Conservation (phyloP, 2,329 filamentous ascomycete genomes). For the Byssochlamys sp. region DNA sequence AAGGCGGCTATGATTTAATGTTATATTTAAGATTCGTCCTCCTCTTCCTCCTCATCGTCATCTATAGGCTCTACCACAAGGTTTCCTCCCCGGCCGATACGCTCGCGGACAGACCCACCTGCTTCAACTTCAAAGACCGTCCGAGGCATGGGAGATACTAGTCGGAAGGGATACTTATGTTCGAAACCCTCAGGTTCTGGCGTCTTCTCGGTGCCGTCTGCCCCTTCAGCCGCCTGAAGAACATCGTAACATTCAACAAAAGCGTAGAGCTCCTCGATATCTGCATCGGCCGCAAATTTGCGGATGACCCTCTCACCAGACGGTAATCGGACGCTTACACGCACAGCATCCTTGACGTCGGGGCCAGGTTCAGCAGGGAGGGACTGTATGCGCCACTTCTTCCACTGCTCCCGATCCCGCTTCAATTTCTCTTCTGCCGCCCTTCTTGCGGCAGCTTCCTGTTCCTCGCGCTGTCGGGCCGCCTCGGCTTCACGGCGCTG, state of each 20-base stretch:
- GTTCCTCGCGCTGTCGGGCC: conserved; percentile 51
- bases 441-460: conserved; percentile 55
- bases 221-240: conserved; percentile 36
- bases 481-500: conserved; percentile 66
- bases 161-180: conserved; percentile 73
- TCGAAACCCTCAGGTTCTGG: conserved; percentile 58
- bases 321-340: conserved; percentile 54
- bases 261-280: conserved; percentile 82
- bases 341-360: conserved; percentile 58
- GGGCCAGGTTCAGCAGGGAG: conserved; percentile 59
- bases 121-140: conserved; percentile 64
- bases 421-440: conserved; percentile 50
- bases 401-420: conserved; percentile 60
- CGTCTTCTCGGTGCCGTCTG: conserved; percentile 17
- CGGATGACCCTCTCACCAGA: conserved; percentile 68
- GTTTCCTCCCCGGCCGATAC: conserved; percentile 74
- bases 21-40: conserved; percentile 14
- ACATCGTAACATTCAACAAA: conserved; percentile 86
- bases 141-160: conserved; percentile 78
- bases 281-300: conserved; percentile 58
- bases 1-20: not conserved
- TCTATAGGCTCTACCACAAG: conserved; percentile 69
- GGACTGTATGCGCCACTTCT: conserved; percentile 61
- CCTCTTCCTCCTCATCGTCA: conserved; percentile 47
- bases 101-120: conserved; percentile 57